A percentile compares a stretch with the other conserved stretches of the same genome.
Evolutionary conservation across 441 rosid species (phyloP).

Genomic region (Bruguiera hainesii): DNA sequence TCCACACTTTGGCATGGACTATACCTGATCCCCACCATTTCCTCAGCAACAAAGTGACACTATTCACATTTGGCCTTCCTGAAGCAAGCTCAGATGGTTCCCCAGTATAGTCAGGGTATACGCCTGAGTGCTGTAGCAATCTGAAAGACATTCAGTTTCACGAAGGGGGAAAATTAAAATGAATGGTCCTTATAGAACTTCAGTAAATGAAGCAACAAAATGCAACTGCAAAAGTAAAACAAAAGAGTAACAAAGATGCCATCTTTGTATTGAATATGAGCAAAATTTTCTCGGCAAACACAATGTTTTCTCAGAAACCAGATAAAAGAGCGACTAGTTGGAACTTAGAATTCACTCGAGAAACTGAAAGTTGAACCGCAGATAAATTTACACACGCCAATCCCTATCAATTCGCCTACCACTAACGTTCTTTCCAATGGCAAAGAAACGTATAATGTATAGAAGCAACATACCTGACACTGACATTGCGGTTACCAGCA

Average conservation of each 20-base stretch:
- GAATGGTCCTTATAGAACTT: background rate
- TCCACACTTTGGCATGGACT: conserved; percentile 92
- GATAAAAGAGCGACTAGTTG: no score
- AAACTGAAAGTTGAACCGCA: no score
- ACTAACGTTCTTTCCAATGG: background rate
- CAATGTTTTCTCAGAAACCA: no score
- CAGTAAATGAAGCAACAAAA: no score
- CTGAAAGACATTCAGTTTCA: conserved; percentile 33
- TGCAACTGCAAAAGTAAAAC: no score
- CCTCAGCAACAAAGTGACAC: conserved; percentile 53
- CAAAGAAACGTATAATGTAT: background rate
- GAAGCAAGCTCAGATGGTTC: conserved; percentile 68
- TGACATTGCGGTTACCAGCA: conserved; percentile 66
- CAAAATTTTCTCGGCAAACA: no score
- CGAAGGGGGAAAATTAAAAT: background rate
- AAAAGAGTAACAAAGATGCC: no score
- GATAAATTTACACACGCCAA: background rate
- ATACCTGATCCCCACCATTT: conserved; percentile 91
- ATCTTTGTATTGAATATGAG: no score
- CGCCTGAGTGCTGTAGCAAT: conserved; percentile 73
- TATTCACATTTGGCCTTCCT: conserved; percentile 70
- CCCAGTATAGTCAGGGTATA: conserved; percentile 63
- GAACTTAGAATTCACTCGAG: no score
- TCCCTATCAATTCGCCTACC: background rate
- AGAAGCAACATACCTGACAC: conserved; percentile 44